Evolutionary conservation across 1,284 basidiomycete species (phyloP).

Genomic region (Moesziomyces globuligerus): DNA sequence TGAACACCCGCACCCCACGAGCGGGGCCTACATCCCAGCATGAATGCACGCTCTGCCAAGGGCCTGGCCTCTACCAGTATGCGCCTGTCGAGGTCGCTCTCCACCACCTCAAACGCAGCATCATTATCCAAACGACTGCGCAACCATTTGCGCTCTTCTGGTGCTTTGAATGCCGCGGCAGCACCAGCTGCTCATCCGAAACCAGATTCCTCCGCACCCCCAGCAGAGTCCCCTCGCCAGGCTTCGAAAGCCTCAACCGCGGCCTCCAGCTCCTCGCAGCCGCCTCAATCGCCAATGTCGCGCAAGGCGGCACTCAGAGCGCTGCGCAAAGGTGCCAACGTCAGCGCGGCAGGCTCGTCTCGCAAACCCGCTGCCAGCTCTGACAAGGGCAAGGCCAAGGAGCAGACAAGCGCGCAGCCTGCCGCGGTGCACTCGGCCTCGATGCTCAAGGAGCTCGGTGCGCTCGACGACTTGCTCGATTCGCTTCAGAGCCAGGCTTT

Average conservation of each 20-base stretch:
- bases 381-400: slow-evolving; percentile 29
- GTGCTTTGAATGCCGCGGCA: neutral
- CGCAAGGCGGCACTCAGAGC: slow-evolving; percentile 17
- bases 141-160: slow-evolving; percentile 7
- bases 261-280: neutral
- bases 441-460: slow-evolving; percentile 24
- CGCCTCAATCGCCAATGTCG: too few relatives aligned
- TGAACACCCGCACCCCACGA: too few relatives aligned
- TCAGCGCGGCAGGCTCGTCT: neutral
- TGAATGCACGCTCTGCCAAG: slow-evolving; percentile 12
- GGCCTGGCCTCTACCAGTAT: slow-evolving; percentile 6
- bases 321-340: neutral
- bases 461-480: slow-evolving; percentile 33
- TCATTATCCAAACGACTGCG: slow-evolving; percentile 11
- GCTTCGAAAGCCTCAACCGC: neutral
- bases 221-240: neutral
- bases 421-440: slow-evolving; percentile 13
- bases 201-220: neutral
- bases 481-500: slow-evolving; percentile 30
- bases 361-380: slow-evolving; percentile 13
- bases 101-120: slow-evolving; percentile 10
- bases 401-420: neutral
- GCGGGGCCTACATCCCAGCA: too few relatives aligned
- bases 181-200: slow-evolving; percentile 1
- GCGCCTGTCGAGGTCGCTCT: slow-evolving; percentile 9